phyloP scores from a whole-genome alignment of 2,329 filamentous ascomycete genomes.

The Cytospora chrysosperma region DNA sequence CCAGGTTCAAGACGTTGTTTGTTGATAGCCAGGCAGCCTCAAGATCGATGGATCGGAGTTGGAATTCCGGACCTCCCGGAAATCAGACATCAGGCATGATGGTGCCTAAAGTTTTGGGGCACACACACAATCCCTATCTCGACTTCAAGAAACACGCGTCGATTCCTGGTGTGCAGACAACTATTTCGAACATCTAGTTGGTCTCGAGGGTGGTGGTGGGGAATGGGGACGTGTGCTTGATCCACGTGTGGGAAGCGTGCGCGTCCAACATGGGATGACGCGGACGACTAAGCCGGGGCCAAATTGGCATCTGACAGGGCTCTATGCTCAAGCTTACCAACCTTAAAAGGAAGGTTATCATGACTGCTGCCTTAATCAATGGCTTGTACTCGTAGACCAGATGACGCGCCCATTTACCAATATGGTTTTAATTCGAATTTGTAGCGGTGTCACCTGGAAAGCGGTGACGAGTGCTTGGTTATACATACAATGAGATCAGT shows the following conservation, averaged over 20 bases:
- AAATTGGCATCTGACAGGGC: neutral
- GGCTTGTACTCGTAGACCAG: slow-evolving; percentile 5
- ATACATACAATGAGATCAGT: neutral
- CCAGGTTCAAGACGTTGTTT: neutral
- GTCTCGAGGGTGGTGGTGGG: no score
- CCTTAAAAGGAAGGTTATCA: slow-evolving; percentile 19
- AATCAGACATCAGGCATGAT: neutral
- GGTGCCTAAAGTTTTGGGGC: neutral
- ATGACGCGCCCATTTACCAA: neutral
- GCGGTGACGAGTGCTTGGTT: neutral
- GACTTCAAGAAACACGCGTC: neutral
- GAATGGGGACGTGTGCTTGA: neutral
- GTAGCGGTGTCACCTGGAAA: neutral
- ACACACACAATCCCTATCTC: neutral
- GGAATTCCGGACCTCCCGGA: neutral
- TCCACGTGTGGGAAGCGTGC: neutral
- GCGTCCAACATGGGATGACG: slow-evolving; percentile 15
- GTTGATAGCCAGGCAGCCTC: neutral
- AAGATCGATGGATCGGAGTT: neutral
- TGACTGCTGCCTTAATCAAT: neutral
- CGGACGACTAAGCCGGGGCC: slow-evolving; percentile 4
- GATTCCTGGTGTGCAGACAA: neutral
- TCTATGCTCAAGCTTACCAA: slow-evolving; percentile 1
- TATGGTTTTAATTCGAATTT: neutral
- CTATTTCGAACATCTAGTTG: neutral